Percentiles rank a stretch among this genome's conserved stretches.
Conservation (phyloP, 768 basidiomycete genomes). For the Tricholomella constricta region DNA sequence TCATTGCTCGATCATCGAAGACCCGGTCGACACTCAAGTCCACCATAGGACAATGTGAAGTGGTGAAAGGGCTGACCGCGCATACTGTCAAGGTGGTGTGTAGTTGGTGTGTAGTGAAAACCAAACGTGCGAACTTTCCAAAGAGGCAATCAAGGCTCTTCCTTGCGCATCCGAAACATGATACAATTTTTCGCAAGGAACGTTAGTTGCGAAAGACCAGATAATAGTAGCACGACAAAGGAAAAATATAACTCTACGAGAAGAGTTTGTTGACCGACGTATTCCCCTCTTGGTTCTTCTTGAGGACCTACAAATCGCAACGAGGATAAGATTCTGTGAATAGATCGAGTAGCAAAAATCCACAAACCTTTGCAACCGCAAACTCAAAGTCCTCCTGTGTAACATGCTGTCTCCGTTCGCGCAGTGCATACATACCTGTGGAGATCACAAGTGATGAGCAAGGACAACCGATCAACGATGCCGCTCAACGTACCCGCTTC, state of each 20-base stretch:
- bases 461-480: neutral
- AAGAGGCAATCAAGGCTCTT: no score
- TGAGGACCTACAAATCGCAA: slow-evolving; percentile 60
- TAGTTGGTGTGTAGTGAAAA: no score
- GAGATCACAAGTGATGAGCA: neutral
- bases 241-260: slow-evolving; percentile 48
- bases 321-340: neutral
- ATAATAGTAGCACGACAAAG: neutral
- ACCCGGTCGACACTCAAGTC: no score
- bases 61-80: no score
- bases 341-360: neutral
- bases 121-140: no score
- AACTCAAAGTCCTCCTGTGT: slow-evolving; percentile 99
- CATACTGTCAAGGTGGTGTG: no score
- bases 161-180: neutral
- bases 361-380: slow-evolving; percentile 86
- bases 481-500: slow-evolving; percentile 71
- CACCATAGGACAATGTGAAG: no score
- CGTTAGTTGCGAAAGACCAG: neutral
- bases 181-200: neutral
- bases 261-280: slow-evolving; percentile 95
- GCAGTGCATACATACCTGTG: slow-evolving; percentile 92
- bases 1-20: no score
- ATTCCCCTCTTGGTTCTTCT: slow-evolving; percentile 96
- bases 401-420: slow-evolving; percentile 94